These are phyloP conservation scores for Flaveria robusta DNA, from an alignment of 129 eudicot species.

Conservation along the genomic window DNA sequence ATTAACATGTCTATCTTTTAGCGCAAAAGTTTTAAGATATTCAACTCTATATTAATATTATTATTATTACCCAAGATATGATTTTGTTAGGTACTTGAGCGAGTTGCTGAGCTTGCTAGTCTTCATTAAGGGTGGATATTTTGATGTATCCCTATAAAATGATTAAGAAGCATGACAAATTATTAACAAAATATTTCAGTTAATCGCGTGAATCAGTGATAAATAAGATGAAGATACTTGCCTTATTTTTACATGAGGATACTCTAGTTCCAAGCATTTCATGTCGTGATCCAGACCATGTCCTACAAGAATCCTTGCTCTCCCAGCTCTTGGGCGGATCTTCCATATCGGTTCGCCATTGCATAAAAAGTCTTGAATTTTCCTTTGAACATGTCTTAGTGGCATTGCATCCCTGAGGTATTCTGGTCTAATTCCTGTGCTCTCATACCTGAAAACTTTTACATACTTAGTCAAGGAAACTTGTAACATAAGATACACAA, in stretches of 20 bases:
- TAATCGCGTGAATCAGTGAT: not conserved
- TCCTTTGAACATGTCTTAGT: slow-evolving; percentile 66
- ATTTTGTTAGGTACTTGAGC: slow-evolving; percentile 82
- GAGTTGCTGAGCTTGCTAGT: slow-evolving; percentile 99
- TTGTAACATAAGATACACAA: not conserved
- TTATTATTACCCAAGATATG: slow-evolving; percentile 78
- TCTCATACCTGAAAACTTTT: slow-evolving; percentile 55
- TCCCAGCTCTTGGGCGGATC: slow-evolving; percentile 83
- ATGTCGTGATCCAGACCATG: slow-evolving; percentile 89
- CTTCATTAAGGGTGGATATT: slow-evolving; percentile 96
- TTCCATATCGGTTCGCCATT: slow-evolving; percentile 95
- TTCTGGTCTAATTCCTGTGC: slow-evolving; percentile 85
- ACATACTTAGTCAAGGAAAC: not conserved
- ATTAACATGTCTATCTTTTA: slow-evolving; percentile 6
- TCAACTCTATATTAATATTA: slow-evolving; percentile 8
- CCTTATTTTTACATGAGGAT: slow-evolving; percentile 73
- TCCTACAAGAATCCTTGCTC: slow-evolving; percentile 78
- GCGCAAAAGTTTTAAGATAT: not conserved
- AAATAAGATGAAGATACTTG: slow-evolving; percentile 28
- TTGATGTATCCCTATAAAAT: slow-evolving; percentile 76
- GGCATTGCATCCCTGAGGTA: slow-evolving; percentile 86
- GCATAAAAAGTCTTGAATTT: slow-evolving; percentile 88
- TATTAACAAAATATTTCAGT: not conserved
- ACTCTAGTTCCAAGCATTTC: slow-evolving; percentile 72
- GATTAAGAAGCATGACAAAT: not conserved